Conservation (phyloP, 176 grass and related monocot species). For the Pontederia crassipes region DNA sequence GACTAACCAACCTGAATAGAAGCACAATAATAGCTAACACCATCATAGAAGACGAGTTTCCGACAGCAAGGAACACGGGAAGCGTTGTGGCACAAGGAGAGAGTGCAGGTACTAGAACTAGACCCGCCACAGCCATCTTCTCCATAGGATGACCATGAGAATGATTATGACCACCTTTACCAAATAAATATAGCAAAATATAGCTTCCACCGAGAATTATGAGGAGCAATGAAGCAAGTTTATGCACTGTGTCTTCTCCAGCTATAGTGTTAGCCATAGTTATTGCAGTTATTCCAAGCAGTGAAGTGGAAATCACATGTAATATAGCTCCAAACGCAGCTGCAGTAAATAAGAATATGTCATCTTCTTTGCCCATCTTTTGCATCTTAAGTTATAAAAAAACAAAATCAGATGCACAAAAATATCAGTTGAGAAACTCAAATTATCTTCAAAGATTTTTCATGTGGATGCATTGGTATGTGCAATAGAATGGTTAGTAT, state of each 20-base stretch:
- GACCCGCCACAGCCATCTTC: slow-evolving; percentile 96
- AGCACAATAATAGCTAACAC: slow-evolving; percentile 93
- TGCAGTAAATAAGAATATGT: slow-evolving; percentile 6
- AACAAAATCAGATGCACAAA: no score
- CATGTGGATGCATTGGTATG: no score
- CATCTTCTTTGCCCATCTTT: no score
- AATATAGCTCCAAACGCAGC: slow-evolving; percentile 87
- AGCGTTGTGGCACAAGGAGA: slow-evolving; percentile 96
- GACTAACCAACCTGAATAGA: slow-evolving; percentile 55
- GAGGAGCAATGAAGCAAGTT: slow-evolving; percentile 81
- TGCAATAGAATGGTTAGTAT: no score
- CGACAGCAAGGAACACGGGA: slow-evolving; percentile 97
- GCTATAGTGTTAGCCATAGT: slow-evolving; percentile 98
- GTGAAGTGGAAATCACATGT: slow-evolving; percentile 91
- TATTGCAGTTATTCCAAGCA: slow-evolving; percentile 88
- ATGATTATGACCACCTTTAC: slow-evolving; percentile 83
- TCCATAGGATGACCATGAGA: slow-evolving; percentile 96
- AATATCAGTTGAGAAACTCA: no score
- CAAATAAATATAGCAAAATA: slow-evolving; percentile 59
- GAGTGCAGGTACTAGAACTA: slow-evolving; percentile 86
- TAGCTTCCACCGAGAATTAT: slow-evolving; percentile 85
- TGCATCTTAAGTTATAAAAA: no score
- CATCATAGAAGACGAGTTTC: slow-evolving; percentile 97
- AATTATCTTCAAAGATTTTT: no score
- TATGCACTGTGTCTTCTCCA: slow-evolving; percentile 92